Conservation (phyloP, 2,329 filamentous ascomycete genomes). For the Calonectria crousiana region DNA sequence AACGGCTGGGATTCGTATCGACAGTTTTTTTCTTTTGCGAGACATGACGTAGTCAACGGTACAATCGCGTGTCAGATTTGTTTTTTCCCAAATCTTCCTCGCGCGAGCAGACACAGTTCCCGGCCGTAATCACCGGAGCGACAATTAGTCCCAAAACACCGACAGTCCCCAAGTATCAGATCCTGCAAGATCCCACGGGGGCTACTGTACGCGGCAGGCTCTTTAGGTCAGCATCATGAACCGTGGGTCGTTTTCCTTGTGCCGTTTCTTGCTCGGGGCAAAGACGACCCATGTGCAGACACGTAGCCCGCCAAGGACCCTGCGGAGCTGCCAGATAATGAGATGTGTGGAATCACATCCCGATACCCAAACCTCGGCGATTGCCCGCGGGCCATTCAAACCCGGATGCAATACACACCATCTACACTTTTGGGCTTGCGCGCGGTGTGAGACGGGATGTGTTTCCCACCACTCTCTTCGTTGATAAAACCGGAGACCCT, state of each 20-base stretch:
- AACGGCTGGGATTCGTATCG: background rate
- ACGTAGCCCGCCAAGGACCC: constrained; percentile 5
- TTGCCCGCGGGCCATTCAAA: background rate
- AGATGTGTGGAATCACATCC: background rate
- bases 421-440: background rate
- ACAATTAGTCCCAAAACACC: background rate
- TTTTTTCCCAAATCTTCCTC: background rate
- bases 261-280: background rate
- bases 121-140: background rate
- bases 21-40: background rate
- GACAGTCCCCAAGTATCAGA: background rate
- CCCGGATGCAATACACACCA: background rate
- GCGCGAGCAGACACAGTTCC: background rate
- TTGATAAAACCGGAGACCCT: background rate
- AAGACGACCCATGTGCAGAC: constrained; percentile 9
- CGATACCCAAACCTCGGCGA: background rate
- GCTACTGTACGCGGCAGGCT: constrained; percentile 11
- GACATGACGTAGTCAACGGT: background rate
- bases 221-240: constrained; percentile 16
- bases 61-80: background rate
- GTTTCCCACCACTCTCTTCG: background rate
- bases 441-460: background rate
- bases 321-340: background rate
- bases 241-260: constrained; percentile 15
- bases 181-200: constrained; percentile 4